Percentiles rank a stretch among this genome's conserved stretches.
These are phyloP conservation scores for Ogataea zsoltii DNA, from an alignment of 805 yeast species.

Conservation along the genomic window DNA sequence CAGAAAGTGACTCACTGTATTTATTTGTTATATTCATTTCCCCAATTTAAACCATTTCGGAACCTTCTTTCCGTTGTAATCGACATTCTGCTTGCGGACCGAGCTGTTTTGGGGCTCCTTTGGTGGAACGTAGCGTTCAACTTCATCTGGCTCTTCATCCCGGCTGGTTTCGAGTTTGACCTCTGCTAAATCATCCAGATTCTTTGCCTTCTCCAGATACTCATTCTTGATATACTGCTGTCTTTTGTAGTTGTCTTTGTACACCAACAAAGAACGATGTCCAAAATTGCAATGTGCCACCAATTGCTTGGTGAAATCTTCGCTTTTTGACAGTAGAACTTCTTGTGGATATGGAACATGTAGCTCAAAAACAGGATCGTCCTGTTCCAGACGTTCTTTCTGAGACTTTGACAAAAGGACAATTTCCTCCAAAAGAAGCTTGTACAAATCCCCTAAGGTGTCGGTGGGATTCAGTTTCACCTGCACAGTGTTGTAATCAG, in stretches of 20 bases:
- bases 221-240: conserved; percentile 27
- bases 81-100: neutral
- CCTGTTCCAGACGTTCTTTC: conserved; percentile 23
- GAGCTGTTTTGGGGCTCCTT: neutral
- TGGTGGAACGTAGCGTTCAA: conserved; percentile 6
- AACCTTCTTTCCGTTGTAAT: conserved; percentile 13
- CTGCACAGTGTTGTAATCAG: conserved; percentile 55
- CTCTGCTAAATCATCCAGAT: conserved; percentile 28
- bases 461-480: conserved; percentile 48
- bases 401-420: conserved; percentile 35
- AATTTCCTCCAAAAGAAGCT: conserved; percentile 26
- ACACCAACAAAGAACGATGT: conserved; percentile 30
- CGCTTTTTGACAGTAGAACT: conserved; percentile 24
- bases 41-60: conserved; percentile 38
- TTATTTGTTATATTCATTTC: conserved; percentile 16
- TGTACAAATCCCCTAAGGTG: conserved; percentile 31
- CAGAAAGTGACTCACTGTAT: neutral
- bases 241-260: conserved; percentile 20
- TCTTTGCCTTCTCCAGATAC: conserved; percentile 25
- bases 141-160: neutral
- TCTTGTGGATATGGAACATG: conserved; percentile 50
- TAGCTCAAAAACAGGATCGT: conserved; percentile 32
- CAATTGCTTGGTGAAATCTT: conserved; percentile 32
- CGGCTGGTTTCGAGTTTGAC: conserved; percentile 22
- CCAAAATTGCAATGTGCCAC: conserved; percentile 44